A percentile compares a stretch with the other conserved stretches of the same genome.
These are phyloP conservation scores for Leccinum broughii DNA, from an alignment of 768 basidiomycete species.

Conservation along the genomic window DNA sequence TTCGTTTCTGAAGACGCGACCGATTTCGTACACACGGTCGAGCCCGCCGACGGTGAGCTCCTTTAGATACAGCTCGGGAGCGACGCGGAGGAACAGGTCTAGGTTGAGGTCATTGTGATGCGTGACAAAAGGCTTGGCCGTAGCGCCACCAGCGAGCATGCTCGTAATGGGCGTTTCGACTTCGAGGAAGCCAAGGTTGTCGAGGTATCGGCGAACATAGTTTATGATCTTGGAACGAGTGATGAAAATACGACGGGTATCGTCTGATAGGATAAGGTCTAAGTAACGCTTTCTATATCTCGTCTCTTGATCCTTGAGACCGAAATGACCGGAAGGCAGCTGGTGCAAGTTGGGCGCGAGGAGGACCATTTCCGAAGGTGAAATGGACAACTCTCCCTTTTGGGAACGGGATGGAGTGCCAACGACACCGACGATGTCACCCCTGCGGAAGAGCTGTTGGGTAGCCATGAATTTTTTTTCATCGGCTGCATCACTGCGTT, in stretches of 20 bases:
- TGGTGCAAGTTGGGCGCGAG: constrained; percentile 97
- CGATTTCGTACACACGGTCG: constrained; percentile 98
- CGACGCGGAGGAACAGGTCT: constrained; percentile 95
- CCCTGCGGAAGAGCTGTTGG: constrained; percentile 89
- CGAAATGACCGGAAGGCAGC: constrained; percentile 88
- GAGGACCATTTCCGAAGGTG: constrained; percentile 76
- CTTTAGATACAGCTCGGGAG: constrained; percentile 98
- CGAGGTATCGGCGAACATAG: constrained; percentile 89
- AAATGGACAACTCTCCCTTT: constrained; percentile 93
- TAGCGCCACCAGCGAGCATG: constrained; percentile 94
- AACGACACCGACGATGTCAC: constrained; percentile 93
- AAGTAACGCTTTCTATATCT: constrained; percentile 98
- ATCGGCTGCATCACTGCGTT: constrained; percentile 57
- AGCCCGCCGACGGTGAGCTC: constrained; percentile 95
- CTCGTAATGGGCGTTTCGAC: constrained; percentile 99
- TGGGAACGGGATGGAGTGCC: constrained; percentile 91
- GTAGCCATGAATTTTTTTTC: constrained; percentile 63
- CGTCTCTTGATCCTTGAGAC: constrained; percentile 96
- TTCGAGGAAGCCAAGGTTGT: constrained; percentile 92
- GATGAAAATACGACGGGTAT: constrained; percentile 87
- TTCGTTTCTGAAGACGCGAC: constrained; percentile 97
- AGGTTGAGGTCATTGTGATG: constrained; percentile 98
- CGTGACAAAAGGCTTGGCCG: constrained; percentile 97
- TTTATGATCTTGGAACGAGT: constrained; percentile 88
- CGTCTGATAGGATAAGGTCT: constrained; percentile 92